Percentiles rank a stretch among this genome's conserved stretches.
Conservation (phyloP, 2,329 filamentous ascomycete genomes). For the Beauveria sp. region DNA sequence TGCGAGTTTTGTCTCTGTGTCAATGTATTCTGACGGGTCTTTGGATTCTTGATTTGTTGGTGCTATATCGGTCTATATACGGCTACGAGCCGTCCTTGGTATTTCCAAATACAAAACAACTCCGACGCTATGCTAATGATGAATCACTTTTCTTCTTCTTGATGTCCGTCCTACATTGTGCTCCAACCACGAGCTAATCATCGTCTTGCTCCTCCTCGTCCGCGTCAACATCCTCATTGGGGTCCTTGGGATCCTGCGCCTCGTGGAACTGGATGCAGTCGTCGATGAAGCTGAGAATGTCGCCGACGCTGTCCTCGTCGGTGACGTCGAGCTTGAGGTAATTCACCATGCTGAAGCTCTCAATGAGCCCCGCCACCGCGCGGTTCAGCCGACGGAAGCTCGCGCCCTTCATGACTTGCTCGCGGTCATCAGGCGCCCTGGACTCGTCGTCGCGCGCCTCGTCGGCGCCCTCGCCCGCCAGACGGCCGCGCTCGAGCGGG, state of each 20-base stretch:
- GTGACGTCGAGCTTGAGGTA: conserved; percentile 86
- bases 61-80: background rate
- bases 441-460: conserved; percentile 44
- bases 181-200: conserved; percentile 11
- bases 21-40: background rate
- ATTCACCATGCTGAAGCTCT: conserved; percentile 96
- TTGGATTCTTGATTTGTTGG: conserved; percentile 3
- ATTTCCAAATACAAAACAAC: conserved; percentile 22
- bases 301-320: conserved; percentile 83
- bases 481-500: conserved; percentile 44
- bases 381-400: conserved; percentile 78
- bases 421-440: conserved; percentile 55
- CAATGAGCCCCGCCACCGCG: conserved; percentile 84
- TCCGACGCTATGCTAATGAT: conserved; percentile 35
- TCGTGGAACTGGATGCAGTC: conserved; percentile 91
- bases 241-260: conserved; percentile 83
- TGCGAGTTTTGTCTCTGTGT: background rate
- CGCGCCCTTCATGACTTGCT: conserved; percentile 68
- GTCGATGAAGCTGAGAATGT: conserved; percentile 84
- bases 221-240: conserved; percentile 49
- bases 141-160: background rate
- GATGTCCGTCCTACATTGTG: background rate
- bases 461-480: conserved; percentile 20
- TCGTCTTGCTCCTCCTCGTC: conserved; percentile 32
- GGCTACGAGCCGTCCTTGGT: background rate